phyloP scores from a whole-genome alignment of 176 grass and related monocot species.

The Pontederia paniculata region DNA sequence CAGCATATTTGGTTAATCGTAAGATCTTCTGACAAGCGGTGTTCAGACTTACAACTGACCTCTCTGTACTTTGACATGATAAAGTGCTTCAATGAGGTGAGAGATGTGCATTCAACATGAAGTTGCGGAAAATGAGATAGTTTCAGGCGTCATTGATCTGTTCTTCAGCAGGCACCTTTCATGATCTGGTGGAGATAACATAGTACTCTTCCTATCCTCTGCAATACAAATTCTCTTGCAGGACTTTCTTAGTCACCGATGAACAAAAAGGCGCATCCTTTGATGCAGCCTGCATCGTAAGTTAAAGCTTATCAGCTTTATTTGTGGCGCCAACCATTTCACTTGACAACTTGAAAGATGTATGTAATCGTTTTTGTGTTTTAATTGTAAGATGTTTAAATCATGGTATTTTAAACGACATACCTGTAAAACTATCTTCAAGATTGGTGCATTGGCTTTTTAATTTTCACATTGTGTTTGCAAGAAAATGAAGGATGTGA shows the following conservation, averaged over 20 bases:
- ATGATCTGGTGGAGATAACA: slow-evolving; percentile 25
- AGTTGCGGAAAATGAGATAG: slow-evolving; percentile 21
- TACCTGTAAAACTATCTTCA: slow-evolving; percentile 20
- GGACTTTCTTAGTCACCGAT: slow-evolving; percentile 34
- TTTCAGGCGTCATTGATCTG: slow-evolving; percentile 30
- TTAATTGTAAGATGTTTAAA: slow-evolving; percentile 33
- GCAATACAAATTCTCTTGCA: slow-evolving; percentile 28
- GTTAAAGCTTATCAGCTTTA: slow-evolving; percentile 62
- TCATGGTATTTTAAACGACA: slow-evolving; percentile 1
- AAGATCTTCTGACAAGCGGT: background rate
- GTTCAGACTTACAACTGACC: background rate
- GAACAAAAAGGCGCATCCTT: slow-evolving; percentile 7
- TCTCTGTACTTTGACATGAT: background rate
- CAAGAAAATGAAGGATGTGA: slow-evolving; percentile 69
- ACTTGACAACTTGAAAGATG: slow-evolving; percentile 41
- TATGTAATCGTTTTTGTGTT: slow-evolving; percentile 33
- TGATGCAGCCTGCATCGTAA: slow-evolving; percentile 30
- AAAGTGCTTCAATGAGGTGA: background rate
- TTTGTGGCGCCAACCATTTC: slow-evolving; percentile 43
- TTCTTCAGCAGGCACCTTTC: slow-evolving; percentile 29
- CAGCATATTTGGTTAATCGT: slow-evolving; percentile 56
- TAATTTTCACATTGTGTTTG: slow-evolving; percentile 67
- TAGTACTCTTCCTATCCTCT: slow-evolving; percentile 10
- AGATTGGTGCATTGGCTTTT: slow-evolving; percentile 47
- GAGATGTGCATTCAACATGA: slow-evolving; percentile 10